Conservation (phyloP, 192 early-diverging fungal species). For the Rhizophagus prolifer region DNA sequence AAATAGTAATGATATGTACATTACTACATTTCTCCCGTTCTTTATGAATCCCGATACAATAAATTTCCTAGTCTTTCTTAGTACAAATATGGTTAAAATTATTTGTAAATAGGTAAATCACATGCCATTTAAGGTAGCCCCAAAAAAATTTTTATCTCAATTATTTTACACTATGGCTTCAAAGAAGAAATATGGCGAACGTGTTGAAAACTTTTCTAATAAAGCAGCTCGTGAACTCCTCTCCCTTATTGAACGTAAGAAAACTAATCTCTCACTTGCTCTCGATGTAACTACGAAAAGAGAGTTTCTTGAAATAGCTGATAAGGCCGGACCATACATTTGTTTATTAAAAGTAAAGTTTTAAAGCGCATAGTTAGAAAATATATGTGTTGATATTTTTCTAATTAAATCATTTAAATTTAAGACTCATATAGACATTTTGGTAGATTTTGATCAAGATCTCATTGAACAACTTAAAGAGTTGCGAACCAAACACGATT, state of each 20-base stretch:
- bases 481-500: constrained; percentile 84
- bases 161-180: neutral
- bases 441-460: constrained; percentile 90
- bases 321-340: constrained; percentile 90
- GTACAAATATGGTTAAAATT: neutral
- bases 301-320: constrained; percentile 85
- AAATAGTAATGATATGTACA: neutral
- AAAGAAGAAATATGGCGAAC: constrained; percentile 57
- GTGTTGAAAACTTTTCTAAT: constrained; percentile 69
- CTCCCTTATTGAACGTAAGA: constrained; percentile 82
- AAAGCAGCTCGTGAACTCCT: constrained; percentile 75
- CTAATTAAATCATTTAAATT: neutral
- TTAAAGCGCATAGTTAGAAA: neutral
- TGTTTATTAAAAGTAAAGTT: constrained; percentile 83
- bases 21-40: neutral
- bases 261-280: constrained; percentile 87
- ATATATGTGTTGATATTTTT: neutral
- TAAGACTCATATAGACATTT: constrained; percentile 93
- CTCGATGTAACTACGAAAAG: constrained; percentile 88
- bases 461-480: constrained; percentile 69
- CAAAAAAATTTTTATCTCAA: neutral
- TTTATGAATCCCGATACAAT: neutral
- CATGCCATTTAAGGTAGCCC: no score
- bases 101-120: no score
- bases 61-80: neutral